Percentiles rank a stretch among this genome's conserved stretches.
Evolutionary conservation across 176 grass and related monocot species (phyloP).

Genomic region (Oryza punctata): DNA sequence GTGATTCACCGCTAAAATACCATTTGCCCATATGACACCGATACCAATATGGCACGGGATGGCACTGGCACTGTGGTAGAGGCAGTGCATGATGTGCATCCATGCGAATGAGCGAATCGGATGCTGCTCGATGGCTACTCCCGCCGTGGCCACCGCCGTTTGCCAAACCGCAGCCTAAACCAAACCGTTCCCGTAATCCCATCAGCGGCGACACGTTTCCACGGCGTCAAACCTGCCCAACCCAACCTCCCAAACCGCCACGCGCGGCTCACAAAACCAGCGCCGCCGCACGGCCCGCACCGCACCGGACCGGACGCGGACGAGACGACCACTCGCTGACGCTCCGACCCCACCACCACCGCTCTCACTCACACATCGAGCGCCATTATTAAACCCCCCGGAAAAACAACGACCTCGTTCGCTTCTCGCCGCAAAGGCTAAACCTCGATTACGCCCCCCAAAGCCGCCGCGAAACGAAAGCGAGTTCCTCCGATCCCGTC

Average conservation of each 20-base stretch:
- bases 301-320: not conserved
- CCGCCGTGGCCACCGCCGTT: not conserved
- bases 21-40: no score
- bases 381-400: slow-evolving; percentile 22
- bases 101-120: no score
- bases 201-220: not conserved
- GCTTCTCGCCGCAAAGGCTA: slow-evolving; percentile 23
- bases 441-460: not conserved
- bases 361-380: not conserved
- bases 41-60: no score
- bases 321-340: not conserved
- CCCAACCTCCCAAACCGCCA: not conserved
- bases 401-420: not conserved
- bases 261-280: not conserved
- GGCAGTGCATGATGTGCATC: no score
- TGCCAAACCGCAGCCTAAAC: slow-evolving; percentile 13
- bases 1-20: no score
- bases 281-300: not conserved
- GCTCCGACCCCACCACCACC: not conserved
- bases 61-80: no score
- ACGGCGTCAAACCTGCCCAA: not conserved
- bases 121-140: not conserved
- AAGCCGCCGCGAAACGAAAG: not conserved
- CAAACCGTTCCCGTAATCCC: not conserved
- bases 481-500: not conserved